Base-by-base conservation (phyloP, 2,329 filamentous ascomycete species). In the Botryotinia globosa region DNA sequence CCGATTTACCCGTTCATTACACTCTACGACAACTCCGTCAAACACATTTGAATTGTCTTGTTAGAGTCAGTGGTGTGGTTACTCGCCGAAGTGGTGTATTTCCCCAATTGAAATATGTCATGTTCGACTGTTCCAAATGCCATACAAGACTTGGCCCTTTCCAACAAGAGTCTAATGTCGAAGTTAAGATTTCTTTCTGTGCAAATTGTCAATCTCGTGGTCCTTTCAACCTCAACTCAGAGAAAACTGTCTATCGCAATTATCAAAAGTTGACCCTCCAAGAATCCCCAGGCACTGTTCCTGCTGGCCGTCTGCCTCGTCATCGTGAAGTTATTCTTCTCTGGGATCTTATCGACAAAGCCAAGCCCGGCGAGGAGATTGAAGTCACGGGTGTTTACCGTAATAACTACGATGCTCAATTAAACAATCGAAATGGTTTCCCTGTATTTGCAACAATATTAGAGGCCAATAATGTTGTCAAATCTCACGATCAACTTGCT, bases 351-450 rank as follows among this genome's bases (percentile, higher is more conserved):
- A 99, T 99, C 77, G 96, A 99, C 82, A 93, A 89, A 75, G 95
- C 95, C 59, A 99, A 99, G 84, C 96, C 96, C 42, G 96, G 96
- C 72, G 96, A 99, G 82, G 97, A 99, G 81, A 94, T 99, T 72
- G 96, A 99, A 80, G 91, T 99, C 16, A 98, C 94, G 12, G 96
- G 96, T 75, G 93, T 97, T 77, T 99, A 99, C 84, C 91, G 94
- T 78, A 99, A 99, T 85, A 98, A 97, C 84, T 99, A 98, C 80
- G 95, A 98, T 81, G 94, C 96, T 5, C 94, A 97, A 78, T 88
- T 99, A 71, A 99, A 99, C 84, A 98, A 98, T 85, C 95, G 96
- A 80, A 99, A 98, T 80, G 96, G 96, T 7, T 98, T 99, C 84
- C 96, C 96, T 0, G 96, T 99, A 51, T 99, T 99, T 82, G 95